Base-by-base conservation (phyloP, 352 stramenopile species). In the Aphanomyces astaci region DNA sequence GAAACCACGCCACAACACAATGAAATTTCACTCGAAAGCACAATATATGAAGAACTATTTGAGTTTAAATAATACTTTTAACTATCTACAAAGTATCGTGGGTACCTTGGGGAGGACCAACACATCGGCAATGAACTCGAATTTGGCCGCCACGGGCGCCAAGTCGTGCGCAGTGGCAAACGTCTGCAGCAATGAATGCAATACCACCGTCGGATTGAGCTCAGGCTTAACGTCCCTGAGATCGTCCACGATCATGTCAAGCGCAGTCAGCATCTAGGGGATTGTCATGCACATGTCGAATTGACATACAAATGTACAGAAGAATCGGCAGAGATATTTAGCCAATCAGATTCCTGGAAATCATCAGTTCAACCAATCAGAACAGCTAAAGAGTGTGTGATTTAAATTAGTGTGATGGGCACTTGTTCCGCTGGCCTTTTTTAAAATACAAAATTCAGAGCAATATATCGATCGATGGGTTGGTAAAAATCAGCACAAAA, bases 111-210 rank as follows among this genome's bases (percentile, higher is more conserved):
- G 78, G 19, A 93, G 75, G 19, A 94, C 43, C 49, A 94, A 56
- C 2, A 94, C 75, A 71, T 94, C 86, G 27, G 74, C 70, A 10
- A 94, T 73, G 66, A 90, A 93, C 68, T 95, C 86, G 57, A 83
- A 93, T 46, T 86, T 87, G 24, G 25, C 9, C 13, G 36, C 10
- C 25, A 59, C 49, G 1, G 49, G 5, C 9, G 79, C 64, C 0
- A 92, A 33, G 19, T 69, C 52, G 59, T 92, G 71, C 53, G 81
- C 78, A 24, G 66, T 77, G 2, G 82, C 86, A 72, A 87, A 84
- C 15, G 62, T 39, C 30, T 74, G 53, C 64, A 95, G 78, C 17
- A 77, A 79, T 24, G 78, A 80, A 19, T 74, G 75, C 39, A 94
- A 81, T 25, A 87, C 71, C 30, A 92, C 84, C 60, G 92, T 91